These are phyloP conservation scores for Boletellus ananas DNA, from an alignment of 768 basidiomycete species.

Conservation along the genomic window DNA sequence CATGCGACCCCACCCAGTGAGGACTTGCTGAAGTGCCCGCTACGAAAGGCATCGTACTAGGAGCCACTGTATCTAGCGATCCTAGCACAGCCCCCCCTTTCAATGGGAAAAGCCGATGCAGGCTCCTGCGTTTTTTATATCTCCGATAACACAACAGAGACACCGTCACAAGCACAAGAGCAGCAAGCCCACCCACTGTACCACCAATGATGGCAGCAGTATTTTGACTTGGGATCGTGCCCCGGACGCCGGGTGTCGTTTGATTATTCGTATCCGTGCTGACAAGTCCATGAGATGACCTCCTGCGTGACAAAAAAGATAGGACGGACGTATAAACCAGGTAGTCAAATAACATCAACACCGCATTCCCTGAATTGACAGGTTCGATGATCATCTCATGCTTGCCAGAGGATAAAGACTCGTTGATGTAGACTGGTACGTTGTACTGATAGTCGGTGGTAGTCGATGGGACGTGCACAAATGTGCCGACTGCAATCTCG, in stretches of 20 bases:
- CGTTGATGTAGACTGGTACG: slow-evolving; percentile 13
- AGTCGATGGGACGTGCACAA: not conserved
- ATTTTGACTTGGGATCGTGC: not conserved
- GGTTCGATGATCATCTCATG: slow-evolving; percentile 12
- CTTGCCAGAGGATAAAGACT: not conserved
- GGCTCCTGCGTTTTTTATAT: not conserved
- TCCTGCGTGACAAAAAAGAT: not conserved
- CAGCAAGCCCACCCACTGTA: not conserved
- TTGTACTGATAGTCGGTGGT: slow-evolving; percentile 11
- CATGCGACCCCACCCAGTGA: not conserved
- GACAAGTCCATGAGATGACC: not conserved
- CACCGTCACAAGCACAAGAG: not conserved
- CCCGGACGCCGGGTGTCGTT: not conserved
- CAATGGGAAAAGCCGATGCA: not conserved
- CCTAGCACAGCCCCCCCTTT: not conserved
- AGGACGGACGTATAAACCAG: slow-evolving; percentile 15
- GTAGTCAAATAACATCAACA: slow-evolving; percentile 19
- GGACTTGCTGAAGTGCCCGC: not conserved
- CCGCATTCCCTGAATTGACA: not conserved
- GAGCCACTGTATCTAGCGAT: not conserved
- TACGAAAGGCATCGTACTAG: not conserved
- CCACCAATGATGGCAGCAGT: slow-evolving; percentile 7
- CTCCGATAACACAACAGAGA: slow-evolving; percentile 6
- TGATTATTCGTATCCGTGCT: not conserved
- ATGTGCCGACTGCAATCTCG: not conserved